Base-by-base conservation (phyloP, 768 basidiomycete species). In the Tephrocybe sp. region DNA sequence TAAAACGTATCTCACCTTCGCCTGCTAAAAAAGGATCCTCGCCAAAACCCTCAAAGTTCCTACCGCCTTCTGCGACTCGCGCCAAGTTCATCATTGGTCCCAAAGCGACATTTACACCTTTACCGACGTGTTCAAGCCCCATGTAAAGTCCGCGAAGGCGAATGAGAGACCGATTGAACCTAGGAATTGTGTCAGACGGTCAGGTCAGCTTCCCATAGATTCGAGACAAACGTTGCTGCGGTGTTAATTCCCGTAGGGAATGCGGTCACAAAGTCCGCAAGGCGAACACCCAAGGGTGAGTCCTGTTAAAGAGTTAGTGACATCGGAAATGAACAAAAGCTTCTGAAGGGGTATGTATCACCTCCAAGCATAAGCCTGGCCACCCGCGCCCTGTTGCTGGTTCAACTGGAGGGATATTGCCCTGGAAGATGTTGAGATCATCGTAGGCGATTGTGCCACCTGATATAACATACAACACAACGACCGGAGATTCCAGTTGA, bases 1-100 rank as follows among this genome's bases (percentile, higher is more conserved):
- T n/a, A 8, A 0, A 45, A 12, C 15, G 14, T n/a, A 14, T 30
- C 34, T 39, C 36, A 56, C 57, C 59, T 62, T 85, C 86, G 14
- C 90, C 88, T 21, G 75, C 57, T 4, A 92, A 69, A 68, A 80
- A 91, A 0, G 90, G 90, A 61, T 91, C 89, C 8, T 76, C 86
- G 18, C 89, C 88, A 48, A 88, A 89, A 18, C 87, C 87, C 71
- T 92, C 90, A 80, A 86, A 92, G 65, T 89, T 88, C 20, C 90
- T 72, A 4, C 90, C 89, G n/a, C 82, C 86, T 60, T 78, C 71
- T 5, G 83, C 79, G 18, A 81, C 67, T 18, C 61, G 75, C 3
- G 80, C 84, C 65, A 90, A 73, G 62, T 89, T 88, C 78, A 86
- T 88, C 81, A 85, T 85, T 0, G 87, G 71, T 12, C 72, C 73